Percentiles rank a stretch among this genome's conserved stretches.
phyloP scores from a whole-genome alignment of 2,329 filamentous ascomycete species.

The Colletotrichum neosansevieriae region DNA sequence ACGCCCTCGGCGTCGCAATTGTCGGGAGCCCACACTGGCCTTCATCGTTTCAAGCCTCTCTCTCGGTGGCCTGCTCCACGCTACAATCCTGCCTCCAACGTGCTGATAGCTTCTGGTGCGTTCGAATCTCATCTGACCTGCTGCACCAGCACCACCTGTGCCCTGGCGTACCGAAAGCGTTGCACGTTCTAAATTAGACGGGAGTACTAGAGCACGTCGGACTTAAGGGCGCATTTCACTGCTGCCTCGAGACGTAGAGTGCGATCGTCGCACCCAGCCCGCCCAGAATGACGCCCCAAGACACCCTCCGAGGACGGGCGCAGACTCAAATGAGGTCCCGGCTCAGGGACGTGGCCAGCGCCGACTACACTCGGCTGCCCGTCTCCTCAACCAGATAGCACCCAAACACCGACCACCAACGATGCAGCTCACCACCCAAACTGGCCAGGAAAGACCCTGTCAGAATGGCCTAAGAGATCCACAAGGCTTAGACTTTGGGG shows the following conservation, averaged over 20 bases:
- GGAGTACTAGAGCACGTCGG: constrained; percentile 16
- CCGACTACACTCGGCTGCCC: background rate
- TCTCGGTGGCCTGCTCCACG: background rate
- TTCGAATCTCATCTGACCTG: constrained; percentile 27
- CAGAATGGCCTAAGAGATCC: constrained; percentile 14
- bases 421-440: constrained; percentile 7
- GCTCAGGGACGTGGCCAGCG: constrained; percentile 10
- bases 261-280: constrained; percentile 20
- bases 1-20: constrained; percentile 18
- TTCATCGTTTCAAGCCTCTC: constrained; percentile 25
- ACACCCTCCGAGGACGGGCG: constrained; percentile 16
- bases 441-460: constrained; percentile 16
- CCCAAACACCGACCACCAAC: constrained; percentile 4
- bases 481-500: constrained; percentile 35
- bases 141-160: constrained; percentile 13
- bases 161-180: constrained; percentile 25
- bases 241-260: constrained; percentile 23
- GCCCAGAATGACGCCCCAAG: constrained; percentile 6
- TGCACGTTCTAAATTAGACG: constrained; percentile 36
- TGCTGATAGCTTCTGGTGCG: constrained; percentile 19
- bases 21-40: constrained; percentile 16
- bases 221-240: constrained; percentile 9
- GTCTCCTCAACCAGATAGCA: background rate
- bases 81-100: constrained; percentile 1
- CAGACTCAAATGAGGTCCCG: constrained; percentile 18